These are phyloP conservation scores for Lactarius deliciosus DNA, from an alignment of 768 basidiomycete species.

Conservation along the genomic window DNA sequence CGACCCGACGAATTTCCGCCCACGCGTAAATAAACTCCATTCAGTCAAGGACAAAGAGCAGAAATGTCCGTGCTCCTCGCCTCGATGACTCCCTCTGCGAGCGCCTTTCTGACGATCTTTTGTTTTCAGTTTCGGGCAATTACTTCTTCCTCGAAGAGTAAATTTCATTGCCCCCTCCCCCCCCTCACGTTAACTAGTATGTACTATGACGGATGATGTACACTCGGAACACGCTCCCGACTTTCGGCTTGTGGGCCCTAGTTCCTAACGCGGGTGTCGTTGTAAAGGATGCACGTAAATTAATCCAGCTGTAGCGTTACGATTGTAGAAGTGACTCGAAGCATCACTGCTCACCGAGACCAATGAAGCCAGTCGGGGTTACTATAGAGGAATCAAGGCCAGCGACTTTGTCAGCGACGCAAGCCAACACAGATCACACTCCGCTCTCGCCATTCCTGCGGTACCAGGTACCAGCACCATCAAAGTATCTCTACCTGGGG, in stretches of 20 bases:
- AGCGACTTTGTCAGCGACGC: conserved; percentile 13
- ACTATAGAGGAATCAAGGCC: conserved; percentile 2
- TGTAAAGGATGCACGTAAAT: conserved; percentile 14
- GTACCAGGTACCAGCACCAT: neutral
- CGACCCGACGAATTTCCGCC: conserved; percentile 92
- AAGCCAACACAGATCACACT: neutral
- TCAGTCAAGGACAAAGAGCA: conserved; percentile 89
- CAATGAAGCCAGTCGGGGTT: conserved; percentile 13
- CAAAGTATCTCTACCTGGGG: too few relatives aligned
- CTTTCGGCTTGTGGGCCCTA: neutral
- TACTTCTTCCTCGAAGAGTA: conserved; percentile 93
- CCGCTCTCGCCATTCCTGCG: neutral
- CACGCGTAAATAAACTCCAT: conserved; percentile 82
- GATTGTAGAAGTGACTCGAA: neutral
- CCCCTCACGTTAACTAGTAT: neutral
- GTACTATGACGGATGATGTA: neutral
- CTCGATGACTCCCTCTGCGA: conserved; percentile 12
- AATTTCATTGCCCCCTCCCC: conserved; percentile 11
- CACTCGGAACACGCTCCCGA: neutral
- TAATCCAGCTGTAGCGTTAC: conserved; percentile 21
- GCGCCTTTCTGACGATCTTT: conserved; percentile 14
- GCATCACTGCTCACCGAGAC: neutral
- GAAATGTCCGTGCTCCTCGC: conserved; percentile 55
- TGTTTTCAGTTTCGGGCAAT: conserved; percentile 63
- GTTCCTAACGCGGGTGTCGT: neutral